Evolutionary conservation across 2,329 filamentous ascomycete genomes (phyloP), one percentile per base, ranked within the genome.

Genomic region (Stachybotrys echinatus): DNA sequence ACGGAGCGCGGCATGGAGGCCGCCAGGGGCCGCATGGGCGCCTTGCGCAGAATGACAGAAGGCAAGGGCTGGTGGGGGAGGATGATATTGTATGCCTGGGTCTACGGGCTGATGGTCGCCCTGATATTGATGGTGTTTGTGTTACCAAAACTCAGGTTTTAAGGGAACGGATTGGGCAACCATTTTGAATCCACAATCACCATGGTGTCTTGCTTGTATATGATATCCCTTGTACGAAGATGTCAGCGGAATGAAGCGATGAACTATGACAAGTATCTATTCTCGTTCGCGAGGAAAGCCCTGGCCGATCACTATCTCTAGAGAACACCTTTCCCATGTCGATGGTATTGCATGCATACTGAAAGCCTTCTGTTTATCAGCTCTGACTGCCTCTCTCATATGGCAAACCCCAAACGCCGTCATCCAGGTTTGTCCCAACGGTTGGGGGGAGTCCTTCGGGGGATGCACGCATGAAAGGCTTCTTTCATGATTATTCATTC

Each of bases 71-170:
- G 88, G 87, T 90, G 81, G 83, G 91, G 87, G 6, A 74, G 92
- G 48, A 81, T 95, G 74, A 76, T 92, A 70, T 74, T 96, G 53
- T 96, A 94, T 73, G 86, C 76, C 38, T 87, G 89, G 78, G 91
- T 96, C 45, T 88, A 85, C 60, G 89, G 82, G 23, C 67, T 96
- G 54, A 92, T 90, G 85, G 60, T 95, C n/a, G 70, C 83, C 22
- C 80, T 90, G 18, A 73, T 96, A 34, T 59, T 95, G 64, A 68
- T 96, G 55, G 92, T 96, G 12, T 92, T 92, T 73, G 78, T 92
- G 47, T 73, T 90, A 64, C 92, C 92, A 0, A 97, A 96, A 74
- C 69, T 96, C 65, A 79, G 92, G 61, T 94, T 96, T 62, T 96
- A 62, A 74, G 45, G 48, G 23, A 12, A 42, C n/a, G 47, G 20